Percentiles rank a stretch among this genome's conserved stretches.
Conservation (phyloP, 768 basidiomycete species). For the Tricholoma sp. region DNA sequence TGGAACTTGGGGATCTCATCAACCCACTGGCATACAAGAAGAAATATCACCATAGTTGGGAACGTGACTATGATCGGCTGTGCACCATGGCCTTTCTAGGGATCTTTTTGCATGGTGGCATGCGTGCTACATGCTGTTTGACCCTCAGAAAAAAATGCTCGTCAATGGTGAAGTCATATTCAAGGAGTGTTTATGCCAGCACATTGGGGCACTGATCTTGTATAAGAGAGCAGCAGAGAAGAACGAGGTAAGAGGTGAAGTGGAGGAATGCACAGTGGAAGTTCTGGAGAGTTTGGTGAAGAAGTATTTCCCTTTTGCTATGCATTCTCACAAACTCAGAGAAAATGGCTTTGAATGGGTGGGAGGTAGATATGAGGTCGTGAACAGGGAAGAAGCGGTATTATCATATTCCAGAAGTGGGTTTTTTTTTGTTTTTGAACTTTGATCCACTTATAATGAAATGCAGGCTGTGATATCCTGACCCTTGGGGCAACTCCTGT, state of each 20-base stretch:
- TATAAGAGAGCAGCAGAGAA: background rate
- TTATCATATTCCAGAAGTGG: background rate
- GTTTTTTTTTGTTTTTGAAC: background rate
- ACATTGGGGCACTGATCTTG: background rate
- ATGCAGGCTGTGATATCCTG: background rate
- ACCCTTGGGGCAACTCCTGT: background rate
- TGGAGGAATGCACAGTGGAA: background rate
- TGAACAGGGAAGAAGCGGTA: background rate
- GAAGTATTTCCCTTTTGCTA: background rate
- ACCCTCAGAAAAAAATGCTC: background rate
- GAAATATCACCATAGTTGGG: background rate
- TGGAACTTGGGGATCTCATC: background rate
- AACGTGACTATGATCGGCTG: background rate
- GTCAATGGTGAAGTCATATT: background rate
- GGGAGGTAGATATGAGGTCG: background rate
- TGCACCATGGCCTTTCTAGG: background rate
- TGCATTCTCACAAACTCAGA: background rate
- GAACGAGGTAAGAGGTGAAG: background rate
- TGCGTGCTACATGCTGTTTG: background rate
- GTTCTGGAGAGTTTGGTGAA: background rate
- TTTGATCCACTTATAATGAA: background rate
- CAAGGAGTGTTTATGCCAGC: background rate
- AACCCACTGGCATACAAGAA: background rate
- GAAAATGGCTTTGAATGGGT: background rate
- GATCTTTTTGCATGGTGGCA: background rate